Evolutionary conservation across 2,329 filamentous ascomycete genomes (phyloP), one percentile per base, ranked within the genome.

Genomic region (Penicillium sp.): DNA sequence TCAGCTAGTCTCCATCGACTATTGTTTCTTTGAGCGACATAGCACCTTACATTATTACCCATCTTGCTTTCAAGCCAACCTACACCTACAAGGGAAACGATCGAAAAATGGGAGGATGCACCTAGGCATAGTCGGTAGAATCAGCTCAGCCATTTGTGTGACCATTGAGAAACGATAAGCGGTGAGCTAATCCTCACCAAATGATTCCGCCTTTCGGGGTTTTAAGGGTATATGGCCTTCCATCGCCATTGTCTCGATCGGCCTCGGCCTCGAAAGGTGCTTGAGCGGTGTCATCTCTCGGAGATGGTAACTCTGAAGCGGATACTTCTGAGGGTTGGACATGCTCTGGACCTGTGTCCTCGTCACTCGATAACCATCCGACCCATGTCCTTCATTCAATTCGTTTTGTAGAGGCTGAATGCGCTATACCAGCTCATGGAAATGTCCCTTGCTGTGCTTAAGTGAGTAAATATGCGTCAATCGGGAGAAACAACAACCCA

Each of bases 21-120:
- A 36, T 51, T n/a, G 22, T 45, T 50, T 41, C 30, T 40, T 44
- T 55, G 50, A 17, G 43, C 41, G 9, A 25, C 45, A 53, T 53
- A 10, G 28, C 44, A 40, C 41, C 46, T 53, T n/a, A 14, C 17
- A 33, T 35, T 51, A 19, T 28, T 56, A n/a, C 28, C 36, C 12
- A 16, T 36, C 28, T 46, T 54, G n/a, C 50, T 51, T 28, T 49
- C 48, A 44, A 43, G 25, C 37, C 37, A 35, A 19, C 36, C 50
- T 2, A 40, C 42, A 28, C 31, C 40, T 16, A 17, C 36, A 44
- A 31, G 22, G n/a, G 35, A 49, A 17, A 37, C 25, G 8, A 47
- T 50, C 7, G 37, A 51, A 35, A 63, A 63, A 11, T 55, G 58
- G n/a, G 58, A 61, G 28, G 61, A 64, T n/a, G 59, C 58, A 10